Percentiles rank a stretch among this genome's conserved stretches.
phyloP scores from a whole-genome alignment of 2,329 filamentous ascomycete genomes.

The Ophiostoma himal-ulmi region DNA sequence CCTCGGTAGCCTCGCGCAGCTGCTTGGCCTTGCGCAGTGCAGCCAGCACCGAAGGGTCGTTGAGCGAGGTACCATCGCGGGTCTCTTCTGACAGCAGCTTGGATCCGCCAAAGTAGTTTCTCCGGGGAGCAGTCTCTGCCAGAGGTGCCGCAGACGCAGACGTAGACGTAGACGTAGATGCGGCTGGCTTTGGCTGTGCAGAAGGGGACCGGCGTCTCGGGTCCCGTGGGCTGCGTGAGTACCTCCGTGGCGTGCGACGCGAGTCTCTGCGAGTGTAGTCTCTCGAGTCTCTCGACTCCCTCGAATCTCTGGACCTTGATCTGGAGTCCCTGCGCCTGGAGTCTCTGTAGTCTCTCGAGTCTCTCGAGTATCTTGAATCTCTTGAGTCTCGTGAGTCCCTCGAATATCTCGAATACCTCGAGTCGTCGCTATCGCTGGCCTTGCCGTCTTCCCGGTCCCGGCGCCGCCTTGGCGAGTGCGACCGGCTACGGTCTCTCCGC shows the following conservation, averaged over 20 bases:
- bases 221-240: background rate
- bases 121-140: constrained; percentile 32
- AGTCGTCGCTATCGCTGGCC: constrained; percentile 19
- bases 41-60: constrained; percentile 73
- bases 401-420: background rate
- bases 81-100: constrained; percentile 51
- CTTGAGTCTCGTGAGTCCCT: background rate
- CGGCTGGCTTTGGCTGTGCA: constrained; percentile 21
- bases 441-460: constrained; percentile 21
- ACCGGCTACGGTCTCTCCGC: constrained; percentile 23
- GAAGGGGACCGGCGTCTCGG: background rate
- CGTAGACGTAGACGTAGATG: constrained; percentile 21
- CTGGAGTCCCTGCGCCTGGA: constrained; percentile 1
- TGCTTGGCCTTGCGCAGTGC: constrained; percentile 79
- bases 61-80: constrained; percentile 51
- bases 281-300: background rate
- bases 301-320: background rate
- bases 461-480: background rate
- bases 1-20: constrained; percentile 46
- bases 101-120: constrained; percentile 59
- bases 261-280: background rate
- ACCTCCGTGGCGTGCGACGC: background rate
- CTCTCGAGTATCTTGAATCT: background rate
- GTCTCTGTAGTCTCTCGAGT: background rate
- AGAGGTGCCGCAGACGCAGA: background rate